Evolutionary conservation across 208 protist species (phyloP).

Genomic region (Leishmania arabica): DNA sequence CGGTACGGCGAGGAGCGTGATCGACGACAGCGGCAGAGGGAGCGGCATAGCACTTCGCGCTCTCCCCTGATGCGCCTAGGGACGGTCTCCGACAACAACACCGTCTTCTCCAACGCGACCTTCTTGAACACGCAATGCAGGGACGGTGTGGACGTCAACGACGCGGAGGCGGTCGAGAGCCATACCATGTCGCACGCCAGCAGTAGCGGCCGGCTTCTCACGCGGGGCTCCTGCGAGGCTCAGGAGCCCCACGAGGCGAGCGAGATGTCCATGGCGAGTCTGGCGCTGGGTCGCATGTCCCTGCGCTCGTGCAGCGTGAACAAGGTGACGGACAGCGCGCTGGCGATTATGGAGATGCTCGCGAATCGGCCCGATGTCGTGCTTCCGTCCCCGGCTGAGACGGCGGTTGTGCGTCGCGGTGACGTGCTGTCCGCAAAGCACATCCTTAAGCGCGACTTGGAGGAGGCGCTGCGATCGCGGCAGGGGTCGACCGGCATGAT

Average conservation of each 20-base stretch:
- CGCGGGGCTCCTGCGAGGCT: not conserved
- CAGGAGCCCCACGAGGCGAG: slow-evolving; percentile 16
- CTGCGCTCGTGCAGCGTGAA: slow-evolving; percentile 61
- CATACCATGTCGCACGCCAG: not conserved
- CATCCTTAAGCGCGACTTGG: slow-evolving; percentile 79
- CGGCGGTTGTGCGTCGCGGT: slow-evolving; percentile 53
- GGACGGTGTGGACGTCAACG: not conserved
- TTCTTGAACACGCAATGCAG: not conserved
- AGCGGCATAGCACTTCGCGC: not conserved
- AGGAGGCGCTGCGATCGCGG: slow-evolving; percentile 69
- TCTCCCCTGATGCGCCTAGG: not conserved
- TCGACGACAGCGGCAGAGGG: slow-evolving; percentile 12
- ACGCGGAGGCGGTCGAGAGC: not conserved
- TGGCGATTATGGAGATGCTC: slow-evolving; percentile 81
- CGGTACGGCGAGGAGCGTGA: slow-evolving; percentile 18
- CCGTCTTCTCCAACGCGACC: not conserved
- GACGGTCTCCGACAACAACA: not conserved
- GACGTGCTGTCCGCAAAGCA: slow-evolving; percentile 82
- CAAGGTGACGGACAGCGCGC: slow-evolving; percentile 56
- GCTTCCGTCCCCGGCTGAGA: slow-evolving; percentile 72
- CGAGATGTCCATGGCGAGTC: slow-evolving; percentile 41
- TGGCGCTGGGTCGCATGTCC: slow-evolving; percentile 51
- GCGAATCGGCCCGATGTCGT: slow-evolving; percentile 55
- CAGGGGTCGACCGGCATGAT: slow-evolving; percentile 77
- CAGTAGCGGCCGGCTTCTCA: not conserved